Base-by-base conservation (phyloP, 805 yeast species). In the Naumovozyma castellii region DNA sequence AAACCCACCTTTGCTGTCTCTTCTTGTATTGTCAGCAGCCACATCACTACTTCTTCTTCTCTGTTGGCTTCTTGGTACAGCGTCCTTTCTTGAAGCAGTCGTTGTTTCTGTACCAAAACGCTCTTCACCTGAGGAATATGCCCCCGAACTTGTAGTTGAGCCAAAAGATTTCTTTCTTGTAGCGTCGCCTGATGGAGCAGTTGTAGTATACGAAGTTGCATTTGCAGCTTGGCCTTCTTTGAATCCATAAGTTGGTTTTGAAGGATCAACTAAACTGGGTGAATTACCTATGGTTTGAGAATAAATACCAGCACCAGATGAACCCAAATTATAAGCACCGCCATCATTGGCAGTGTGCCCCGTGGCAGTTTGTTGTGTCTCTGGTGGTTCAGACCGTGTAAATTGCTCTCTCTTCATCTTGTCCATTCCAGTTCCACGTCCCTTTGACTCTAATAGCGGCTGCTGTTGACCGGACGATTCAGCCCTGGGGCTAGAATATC, bases 201-300 rank as follows among this genome's bases (percentile, higher is more conserved):
- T 10, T 22, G 27, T 22, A 4, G 8, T 16, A 15, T 28, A 36
- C n/a, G 28, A 17, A 20, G 30, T 14, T 12, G 10, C 38, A 14
- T 35, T n/a, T 16, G 31, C 30, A 14, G 18, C 8, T 15, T 39
- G 30, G n/a, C n/a, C n/a, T 18, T 44, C 46, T 28, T 40, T 46
- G n/a, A 44, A 48, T 4, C 58, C 57, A 27, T 57, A 57, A 1
- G 62, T 57, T 2, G 46, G 43, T 3, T 51, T 50, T 5, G 31
- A 38, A 14, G 61, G 59, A 30, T 57, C 60, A 5, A 57, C 46
- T 40, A 57, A 29, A 40, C 61, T 56, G 22, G 62, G 60, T 20
- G 34, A 36, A 38, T 55, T 50, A 9, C 54, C 57, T 12, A 53
- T 47, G 2, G 40, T 37, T 2, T 34, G 34, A 4, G 59, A 54